A percentile compares a stretch with the other conserved stretches of the same genome.
Evolutionary conservation across 306 rosid species (phyloP).

Genomic region (Mimosa pudica): DNA sequence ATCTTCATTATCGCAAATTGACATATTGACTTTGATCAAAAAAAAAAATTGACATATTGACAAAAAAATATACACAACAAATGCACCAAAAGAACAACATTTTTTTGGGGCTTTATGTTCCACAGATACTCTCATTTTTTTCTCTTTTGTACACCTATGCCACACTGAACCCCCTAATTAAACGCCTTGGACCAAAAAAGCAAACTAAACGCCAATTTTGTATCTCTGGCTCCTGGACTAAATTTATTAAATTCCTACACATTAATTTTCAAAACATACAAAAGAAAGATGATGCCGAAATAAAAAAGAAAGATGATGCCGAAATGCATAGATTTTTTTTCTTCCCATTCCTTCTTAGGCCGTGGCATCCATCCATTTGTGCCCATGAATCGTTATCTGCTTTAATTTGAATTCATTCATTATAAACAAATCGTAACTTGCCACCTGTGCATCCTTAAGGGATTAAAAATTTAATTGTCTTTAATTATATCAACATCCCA

Average conservation of each 20-base stretch:
- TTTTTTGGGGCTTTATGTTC: too few relatives aligned
- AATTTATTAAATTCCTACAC: not conserved
- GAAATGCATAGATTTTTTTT: not conserved
- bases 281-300: not conserved
- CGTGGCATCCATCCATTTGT: not conserved
- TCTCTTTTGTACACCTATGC: too few relatives aligned
- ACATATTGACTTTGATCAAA: too few relatives aligned
- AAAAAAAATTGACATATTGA: too few relatives aligned
- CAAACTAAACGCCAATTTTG: not conserved
- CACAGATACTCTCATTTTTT: too few relatives aligned
- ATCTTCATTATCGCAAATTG: too few relatives aligned
- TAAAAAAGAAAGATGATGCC: not conserved
- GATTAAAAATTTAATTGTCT: not conserved
- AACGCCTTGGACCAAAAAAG: too few relatives aligned
- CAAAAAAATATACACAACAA: not conserved
- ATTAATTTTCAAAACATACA: too few relatives aligned
- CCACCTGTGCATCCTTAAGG: not conserved
- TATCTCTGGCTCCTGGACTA: not conserved
- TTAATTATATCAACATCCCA: too few relatives aligned
- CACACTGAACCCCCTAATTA: too few relatives aligned
- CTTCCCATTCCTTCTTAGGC: not conserved
- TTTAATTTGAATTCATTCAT: not conserved
- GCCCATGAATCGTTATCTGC: not conserved
- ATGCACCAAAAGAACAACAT: not conserved
- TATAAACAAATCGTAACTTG: not conserved